phyloP scores from a whole-genome alignment of 768 basidiomycete species.

The Rhizopogon sp. region DNA sequence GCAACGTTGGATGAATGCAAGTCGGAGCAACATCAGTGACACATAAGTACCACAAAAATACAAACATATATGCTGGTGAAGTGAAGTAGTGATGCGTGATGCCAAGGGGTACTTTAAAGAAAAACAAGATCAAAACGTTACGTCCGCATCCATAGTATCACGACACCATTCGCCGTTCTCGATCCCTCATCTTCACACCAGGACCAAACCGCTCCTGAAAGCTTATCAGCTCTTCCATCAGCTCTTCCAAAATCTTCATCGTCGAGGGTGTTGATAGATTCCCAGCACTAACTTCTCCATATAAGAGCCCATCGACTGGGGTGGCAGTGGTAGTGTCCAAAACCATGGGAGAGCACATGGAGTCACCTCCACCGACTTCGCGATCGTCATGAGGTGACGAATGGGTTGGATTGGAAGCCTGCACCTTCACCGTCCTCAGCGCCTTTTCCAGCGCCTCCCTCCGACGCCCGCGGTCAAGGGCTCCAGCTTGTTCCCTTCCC shows the following conservation, averaged over 20 bases:
- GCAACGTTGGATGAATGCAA: not conserved
- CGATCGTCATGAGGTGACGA: conserved; percentile 11
- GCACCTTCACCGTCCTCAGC: conserved; percentile 24
- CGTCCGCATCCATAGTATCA: conserved; percentile 11
- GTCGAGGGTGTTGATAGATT: conserved; percentile 30
- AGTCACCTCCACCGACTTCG: conserved; percentile 9
- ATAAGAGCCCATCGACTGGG: conserved; percentile 11
- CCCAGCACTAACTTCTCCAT: not conserved
- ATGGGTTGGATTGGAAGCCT: conserved; percentile 3
- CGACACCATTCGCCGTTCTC: conserved; percentile 42
- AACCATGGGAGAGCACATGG: conserved; percentile 27
- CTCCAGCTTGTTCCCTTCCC: conserved; percentile 78
- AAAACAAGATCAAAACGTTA: conserved; percentile 7
- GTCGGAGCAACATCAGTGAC: not conserved
- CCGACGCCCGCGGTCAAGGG: conserved; percentile 64
- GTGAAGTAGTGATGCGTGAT: not conserved
- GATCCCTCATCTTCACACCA: conserved; percentile 44
- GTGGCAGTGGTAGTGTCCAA: conserved; percentile 20
- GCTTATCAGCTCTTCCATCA: conserved; percentile 83
- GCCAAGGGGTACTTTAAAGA: conserved; percentile 7
- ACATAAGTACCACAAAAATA: conserved; percentile 1
- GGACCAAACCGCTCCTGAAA: conserved; percentile 89
- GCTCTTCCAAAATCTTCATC: conserved; percentile 84
- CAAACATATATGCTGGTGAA: not conserved
- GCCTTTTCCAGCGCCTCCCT: conserved; percentile 62